Base-by-base conservation (phyloP, 2,329 filamentous ascomycete species). In the Cladosporium austrohemisphaericum region DNA sequence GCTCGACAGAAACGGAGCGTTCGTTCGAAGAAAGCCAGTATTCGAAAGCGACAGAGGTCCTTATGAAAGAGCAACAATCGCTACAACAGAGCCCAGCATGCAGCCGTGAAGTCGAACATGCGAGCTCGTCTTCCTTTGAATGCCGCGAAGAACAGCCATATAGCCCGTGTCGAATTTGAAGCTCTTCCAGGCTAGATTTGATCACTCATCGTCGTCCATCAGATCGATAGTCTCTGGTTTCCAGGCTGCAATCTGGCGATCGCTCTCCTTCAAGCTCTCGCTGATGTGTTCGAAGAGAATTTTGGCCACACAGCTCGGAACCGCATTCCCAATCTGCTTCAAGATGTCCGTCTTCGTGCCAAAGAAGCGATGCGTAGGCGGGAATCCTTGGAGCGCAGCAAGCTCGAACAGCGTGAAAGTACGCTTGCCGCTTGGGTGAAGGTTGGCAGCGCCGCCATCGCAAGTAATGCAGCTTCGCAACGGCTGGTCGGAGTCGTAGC, bases 261-360 rank as follows among this genome's bases (percentile, higher is more conserved):
- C 57, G n/a, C 26, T 52, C 36, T 51, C 28, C 33, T 28, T 20
- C 19, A 59, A 18, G 10, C 33, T 49, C 31, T 52, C 33, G 1
- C 49, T 43, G 13, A 55, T 40, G 28, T 55, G 44, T 19, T 40
- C 23, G 36, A 57, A 57, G 16, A 59, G 29, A 7, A 26, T 20
- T 20, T 55, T 50, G 5, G 31, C 52, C 8, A 58, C 40, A 3
- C 48, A 43, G 3, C 52, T 32, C 3, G 88, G 85, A 13, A 92
- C 88, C 0, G 87, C 88, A 59, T 93, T 92, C 0, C 88, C 88
- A 54, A 92, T 86, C 62, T 90, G 86, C 54, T 73, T 77, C 56
- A 62, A 77, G 13, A 79, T 68, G 11, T 65, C 63, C 0, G 65
- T 70, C 1, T 65, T 60, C 0, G 40, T 58, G 0, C 67, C 68